Evolutionary conservation across 176 grass and related monocot genomes (phyloP), one percentile per base, ranked within the genome.

Genomic region (Paspalum vaginatum): DNA sequence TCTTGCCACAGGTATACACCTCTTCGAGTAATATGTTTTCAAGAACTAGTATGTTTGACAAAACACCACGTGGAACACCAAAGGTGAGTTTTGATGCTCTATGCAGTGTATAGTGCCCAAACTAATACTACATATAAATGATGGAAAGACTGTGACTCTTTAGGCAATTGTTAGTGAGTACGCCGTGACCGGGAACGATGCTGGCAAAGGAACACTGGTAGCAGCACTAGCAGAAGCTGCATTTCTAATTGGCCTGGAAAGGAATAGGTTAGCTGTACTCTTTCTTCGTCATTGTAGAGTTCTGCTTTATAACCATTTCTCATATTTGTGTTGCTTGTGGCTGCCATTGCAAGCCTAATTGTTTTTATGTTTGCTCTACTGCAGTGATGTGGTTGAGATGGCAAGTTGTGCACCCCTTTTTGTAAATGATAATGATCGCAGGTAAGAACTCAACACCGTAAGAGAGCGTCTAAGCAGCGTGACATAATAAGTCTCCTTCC

Each of bases 91-190:
- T 25, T 47, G 58, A 49, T 61, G 18, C 67, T 67, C 66, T 65
- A 37, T 3, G n/a, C 45, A 9, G 11, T 56, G 0, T 25, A 61
- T 58, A 66, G 27, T 56, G 20, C 15, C 52, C 71, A 56, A 61
- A 80, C 65, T 25, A 9, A 25, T 50, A 12, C 4, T 50, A 12
- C 4, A 50, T 63, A 13, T 51, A 64, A 41, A 82, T 74, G 18
- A 87, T 50, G 16, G 63, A 63, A 77, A 9, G 5, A 80, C 51
- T 77, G 14, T 82, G 15, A 37, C 6, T 44, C 21, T 78, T 51
- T 15, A 97, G 91, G 94, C 94, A 65, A 92, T 94, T 88, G 87
- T 97, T 79, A 94, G 94, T 57, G 94, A 97, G 70, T 97, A 94
- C 26, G 91, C 94, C 55, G 94, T 97, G 75, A 94, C 89, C 47